Evolutionary conservation across 257 asterid genomes (phyloP).

Genomic region (Lavandula angustifolia): DNA sequence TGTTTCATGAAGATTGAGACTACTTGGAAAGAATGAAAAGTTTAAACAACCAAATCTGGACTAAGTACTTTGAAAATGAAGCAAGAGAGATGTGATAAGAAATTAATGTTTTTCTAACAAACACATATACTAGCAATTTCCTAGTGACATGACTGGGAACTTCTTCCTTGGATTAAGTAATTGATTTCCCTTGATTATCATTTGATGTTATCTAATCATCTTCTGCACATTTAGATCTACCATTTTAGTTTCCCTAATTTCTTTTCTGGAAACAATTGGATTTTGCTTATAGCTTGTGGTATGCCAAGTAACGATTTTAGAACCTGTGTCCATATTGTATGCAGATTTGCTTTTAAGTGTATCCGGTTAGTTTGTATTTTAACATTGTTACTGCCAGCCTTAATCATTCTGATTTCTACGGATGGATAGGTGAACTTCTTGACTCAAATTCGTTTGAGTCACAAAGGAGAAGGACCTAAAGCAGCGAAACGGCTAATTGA

Average conservation of each 20-base stretch:
- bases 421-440: slow-evolving; percentile 74
- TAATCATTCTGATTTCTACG: slow-evolving; percentile 31
- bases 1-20: not conserved
- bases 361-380: slow-evolving; percentile 1
- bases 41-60: not conserved
- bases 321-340: slow-evolving; percentile 3
- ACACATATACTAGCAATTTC: not conserved
- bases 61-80: not conserved
- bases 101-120: not conserved
- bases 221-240: not conserved
- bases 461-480: slow-evolving; percentile 90
- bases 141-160: not conserved
- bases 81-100: slow-evolving; percentile 8
- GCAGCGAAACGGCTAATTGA: slow-evolving; percentile 90
- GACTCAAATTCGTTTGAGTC: slow-evolving; percentile 82
- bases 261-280: not conserved
- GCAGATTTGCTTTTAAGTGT: not conserved
- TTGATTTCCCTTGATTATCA: not conserved
- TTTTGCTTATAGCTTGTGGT: not conserved
- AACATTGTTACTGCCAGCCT: slow-evolving; percentile 9
- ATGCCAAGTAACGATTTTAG: not conserved
- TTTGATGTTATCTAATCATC: not conserved
- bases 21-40: not conserved
- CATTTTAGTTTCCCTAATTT: not conserved
- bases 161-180: not conserved